Percentiles rank a stretch among this genome's conserved stretches.
phyloP scores from a whole-genome alignment of 441 rosid genomes.

The Populus trichocarpa region DNA sequence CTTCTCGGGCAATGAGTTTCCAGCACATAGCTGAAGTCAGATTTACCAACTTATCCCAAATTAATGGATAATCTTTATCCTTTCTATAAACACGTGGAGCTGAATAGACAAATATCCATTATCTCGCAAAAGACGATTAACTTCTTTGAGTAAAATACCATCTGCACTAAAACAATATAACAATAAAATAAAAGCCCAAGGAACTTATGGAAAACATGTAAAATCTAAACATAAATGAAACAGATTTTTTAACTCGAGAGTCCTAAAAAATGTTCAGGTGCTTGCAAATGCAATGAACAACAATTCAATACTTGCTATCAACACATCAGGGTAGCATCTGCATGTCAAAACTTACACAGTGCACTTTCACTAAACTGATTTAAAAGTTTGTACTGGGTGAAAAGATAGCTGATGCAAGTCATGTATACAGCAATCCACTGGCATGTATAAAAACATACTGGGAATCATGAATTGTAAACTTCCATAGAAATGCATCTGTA shows the following conservation, averaged over 20 bases:
- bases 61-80: slow-evolving; percentile 69
- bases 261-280: too few relatives aligned
- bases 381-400: neutral
- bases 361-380: neutral
- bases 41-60: slow-evolving; percentile 76
- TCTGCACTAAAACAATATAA: neutral
- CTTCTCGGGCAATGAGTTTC: slow-evolving; percentile 77
- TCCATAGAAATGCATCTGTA: neutral
- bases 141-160: slow-evolving; percentile 84
- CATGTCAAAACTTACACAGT: neutral
- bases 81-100: slow-evolving; percentile 88
- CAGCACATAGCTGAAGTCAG: slow-evolving; percentile 86
- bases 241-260: too few relatives aligned
- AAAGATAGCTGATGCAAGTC: neutral
- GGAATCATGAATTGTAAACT: neutral
- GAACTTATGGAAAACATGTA: too few relatives aligned
- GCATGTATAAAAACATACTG: too few relatives aligned
- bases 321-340: slow-evolving; percentile 1
- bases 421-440: too few relatives aligned
- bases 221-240: too few relatives aligned
- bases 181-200: too few relatives aligned
- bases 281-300: too few relatives aligned
- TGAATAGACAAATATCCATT: slow-evolving; percentile 84
- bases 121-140: slow-evolving; percentile 66
- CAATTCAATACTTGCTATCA: neutral